Conservation (phyloP, 495 filamentous ascomycete species). For the Xylaria venustula region DNA sequence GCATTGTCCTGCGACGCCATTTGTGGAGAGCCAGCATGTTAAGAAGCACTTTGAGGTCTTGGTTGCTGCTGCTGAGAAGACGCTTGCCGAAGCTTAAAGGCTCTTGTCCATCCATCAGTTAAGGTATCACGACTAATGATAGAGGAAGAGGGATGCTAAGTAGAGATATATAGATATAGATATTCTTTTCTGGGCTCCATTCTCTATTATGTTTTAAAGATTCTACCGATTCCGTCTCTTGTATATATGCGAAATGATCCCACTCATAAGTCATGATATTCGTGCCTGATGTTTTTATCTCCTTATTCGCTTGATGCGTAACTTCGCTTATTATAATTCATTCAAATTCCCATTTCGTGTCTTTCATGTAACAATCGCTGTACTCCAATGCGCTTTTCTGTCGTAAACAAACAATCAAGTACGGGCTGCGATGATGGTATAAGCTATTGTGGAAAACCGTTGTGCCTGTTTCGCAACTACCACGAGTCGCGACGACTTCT, state of each 20-base stretch:
- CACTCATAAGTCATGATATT: not conserved
- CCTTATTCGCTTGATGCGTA: not conserved
- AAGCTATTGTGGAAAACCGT: not conserved
- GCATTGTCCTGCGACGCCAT: conserved; percentile 65
- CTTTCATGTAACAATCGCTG: not conserved
- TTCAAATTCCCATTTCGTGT: not conserved
- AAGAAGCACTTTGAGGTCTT: conserved; percentile 75
- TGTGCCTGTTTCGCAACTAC: not conserved
- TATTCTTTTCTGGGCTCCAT: not conserved
- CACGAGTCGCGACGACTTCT: conserved; percentile 24
- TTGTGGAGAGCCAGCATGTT: conserved; percentile 70
- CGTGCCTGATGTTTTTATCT: not conserved
- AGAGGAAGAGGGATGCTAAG: not conserved
- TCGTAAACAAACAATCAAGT: not conserved
- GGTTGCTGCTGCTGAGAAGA: conserved; percentile 64
- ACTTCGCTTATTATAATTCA: not conserved
- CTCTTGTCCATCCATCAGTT: not conserved
- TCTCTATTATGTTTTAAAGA: too few relatives aligned
- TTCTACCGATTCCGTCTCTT: not conserved
- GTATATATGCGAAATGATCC: conserved; percentile 1
- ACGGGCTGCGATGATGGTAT: not conserved
- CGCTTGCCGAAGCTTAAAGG: conserved; percentile 32
- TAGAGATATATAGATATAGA: conserved; percentile 7
- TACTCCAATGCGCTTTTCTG: not conserved
- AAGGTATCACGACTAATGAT: not conserved